Evolutionary conservation across 2,329 filamentous ascomycete genomes (phyloP), one percentile per base, ranked within the genome.

Genomic region (Penicillium expansum): DNA sequence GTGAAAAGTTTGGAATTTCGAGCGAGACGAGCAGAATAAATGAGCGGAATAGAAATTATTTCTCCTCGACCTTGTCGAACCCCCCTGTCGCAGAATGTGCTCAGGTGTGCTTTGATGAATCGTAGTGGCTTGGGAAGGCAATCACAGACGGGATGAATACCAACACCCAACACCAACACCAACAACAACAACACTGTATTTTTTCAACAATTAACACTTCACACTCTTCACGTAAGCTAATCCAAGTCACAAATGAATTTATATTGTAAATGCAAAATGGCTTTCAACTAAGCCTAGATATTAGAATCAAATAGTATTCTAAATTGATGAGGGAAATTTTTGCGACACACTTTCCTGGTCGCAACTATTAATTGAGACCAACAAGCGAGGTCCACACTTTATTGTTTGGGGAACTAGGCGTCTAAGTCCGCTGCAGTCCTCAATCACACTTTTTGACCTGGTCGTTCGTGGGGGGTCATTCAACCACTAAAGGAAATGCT

Each of bases 311-410:
- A n/a, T 24, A 33, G 5, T 16, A 29, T 2, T 32, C 29, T 20
- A 16, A 32, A n/a, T 47, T 20, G 20, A 35, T 1, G 29, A 47
- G 20, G 30, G 30, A 11, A 47, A n/a, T n/a, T 6, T 33, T 10
- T 22, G 30, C 44, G 18, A 47, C 43, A 32, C 43, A 32, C n/a
- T 44, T 45, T 45, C 4, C 4, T 14, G n/a, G 11, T 22, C 7
- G 29, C 24, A 2, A 11, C 37, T 51, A 51, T 51, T 51, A 42
- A 33, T 47, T 33, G 20, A 41, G 27, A 41, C 35, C 22, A 38
- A 9, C 29, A 51, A 51, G 48, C 48, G 48, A 51, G 48, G 27
- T 29, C 48, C 48, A 51, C 37, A 30, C 10, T 42, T 39, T 30
- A 18, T 32, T 39, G 7, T 24, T 24, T 16, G 29, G 43, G n/a